phyloP scores from a whole-genome alignment of 495 filamentous ascomycete species.

The Jackrogersella multiformis region DNA sequence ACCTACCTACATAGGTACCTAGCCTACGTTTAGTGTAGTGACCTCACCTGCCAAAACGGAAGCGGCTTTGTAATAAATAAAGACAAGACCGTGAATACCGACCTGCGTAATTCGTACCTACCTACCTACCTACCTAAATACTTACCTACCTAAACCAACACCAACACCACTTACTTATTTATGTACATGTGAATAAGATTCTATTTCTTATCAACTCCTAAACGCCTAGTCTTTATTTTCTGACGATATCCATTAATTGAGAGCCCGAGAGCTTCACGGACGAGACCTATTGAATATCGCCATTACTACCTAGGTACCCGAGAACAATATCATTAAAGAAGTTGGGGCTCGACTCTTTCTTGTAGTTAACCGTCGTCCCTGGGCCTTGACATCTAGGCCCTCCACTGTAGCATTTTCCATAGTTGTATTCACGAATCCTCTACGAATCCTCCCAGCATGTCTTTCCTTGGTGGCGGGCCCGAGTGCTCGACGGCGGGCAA shows the following conservation, averaged over 20 bases:
- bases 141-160: too few species aligned
- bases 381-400: background rate
- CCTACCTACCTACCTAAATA: background rate
- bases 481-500: constrained; percentile 98
- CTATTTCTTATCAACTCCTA: background rate
- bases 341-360: background rate
- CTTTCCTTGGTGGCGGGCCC: constrained; percentile 85
- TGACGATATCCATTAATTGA: background rate
- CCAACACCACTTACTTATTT: too few species aligned
- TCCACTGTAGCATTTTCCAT: background rate
- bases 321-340: constrained; percentile 8
- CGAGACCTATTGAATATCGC: background rate
- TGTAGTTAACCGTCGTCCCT: background rate
- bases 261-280: background rate
- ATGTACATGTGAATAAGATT: constrained; percentile 6
- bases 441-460: constrained; percentile 66
- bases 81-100: constrained; percentile 4
- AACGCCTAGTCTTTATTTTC: background rate
- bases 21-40: too few species aligned
- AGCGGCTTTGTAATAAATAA: constrained; percentile 28
- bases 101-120: background rate
- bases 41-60: constrained; percentile 13
- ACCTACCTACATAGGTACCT: too few species aligned
- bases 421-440: background rate
- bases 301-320: constrained; percentile 5